Evolutionary conservation across 805 yeast species (phyloP).

Genomic region (Pichia membranifaciens): DNA sequence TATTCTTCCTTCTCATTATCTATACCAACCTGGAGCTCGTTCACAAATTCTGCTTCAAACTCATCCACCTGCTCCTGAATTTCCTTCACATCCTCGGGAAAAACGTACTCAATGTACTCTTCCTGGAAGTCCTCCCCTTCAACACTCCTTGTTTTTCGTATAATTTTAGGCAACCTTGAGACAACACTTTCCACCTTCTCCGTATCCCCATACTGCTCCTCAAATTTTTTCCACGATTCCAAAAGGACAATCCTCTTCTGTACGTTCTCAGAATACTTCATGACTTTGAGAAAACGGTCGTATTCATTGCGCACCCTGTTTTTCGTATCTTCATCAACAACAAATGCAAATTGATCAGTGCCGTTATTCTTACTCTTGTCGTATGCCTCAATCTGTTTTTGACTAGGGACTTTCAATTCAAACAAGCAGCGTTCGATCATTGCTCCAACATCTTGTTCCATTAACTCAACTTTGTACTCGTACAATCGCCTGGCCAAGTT

Average conservation of each 20-base stretch:
- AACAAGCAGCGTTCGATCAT: slow-evolving; percentile 70
- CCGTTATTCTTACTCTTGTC: slow-evolving; percentile 7
- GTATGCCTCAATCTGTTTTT: slow-evolving; percentile 40
- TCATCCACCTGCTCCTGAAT: slow-evolving; percentile 15
- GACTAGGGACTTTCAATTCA: slow-evolving; percentile 61
- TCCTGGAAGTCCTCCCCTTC: slow-evolving; percentile 40
- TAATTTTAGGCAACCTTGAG: slow-evolving; percentile 48
- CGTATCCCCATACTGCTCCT: slow-evolving; percentile 50
- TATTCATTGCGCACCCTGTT: slow-evolving; percentile 50
- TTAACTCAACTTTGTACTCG: slow-evolving; percentile 5
- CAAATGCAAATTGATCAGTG: slow-evolving; percentile 34
- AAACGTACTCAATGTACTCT: slow-evolving; percentile 55
- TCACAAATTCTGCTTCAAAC: slow-evolving; percentile 8
- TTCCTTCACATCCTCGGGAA: slow-evolving; percentile 53
- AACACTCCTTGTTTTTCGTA: slow-evolving; percentile 37
- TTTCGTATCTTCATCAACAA: slow-evolving; percentile 33
- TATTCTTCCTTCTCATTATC: slow-evolving; percentile 2
- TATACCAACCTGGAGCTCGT: slow-evolving; percentile 11
- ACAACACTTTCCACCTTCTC: slow-evolving; percentile 33
- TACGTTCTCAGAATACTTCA: slow-evolving; percentile 32
- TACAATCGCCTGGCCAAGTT: slow-evolving; percentile 4
- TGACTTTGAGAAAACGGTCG: slow-evolving; percentile 43
- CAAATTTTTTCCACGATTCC: slow-evolving; percentile 63
- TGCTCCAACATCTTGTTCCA: slow-evolving; percentile 23
- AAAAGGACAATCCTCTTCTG: slow-evolving; percentile 47